Evolutionary conservation across 2,329 filamentous ascomycete species (phyloP), one percentile per base, ranked within the genome.

Genomic region (Colletotrichum tamarilloi): DNA sequence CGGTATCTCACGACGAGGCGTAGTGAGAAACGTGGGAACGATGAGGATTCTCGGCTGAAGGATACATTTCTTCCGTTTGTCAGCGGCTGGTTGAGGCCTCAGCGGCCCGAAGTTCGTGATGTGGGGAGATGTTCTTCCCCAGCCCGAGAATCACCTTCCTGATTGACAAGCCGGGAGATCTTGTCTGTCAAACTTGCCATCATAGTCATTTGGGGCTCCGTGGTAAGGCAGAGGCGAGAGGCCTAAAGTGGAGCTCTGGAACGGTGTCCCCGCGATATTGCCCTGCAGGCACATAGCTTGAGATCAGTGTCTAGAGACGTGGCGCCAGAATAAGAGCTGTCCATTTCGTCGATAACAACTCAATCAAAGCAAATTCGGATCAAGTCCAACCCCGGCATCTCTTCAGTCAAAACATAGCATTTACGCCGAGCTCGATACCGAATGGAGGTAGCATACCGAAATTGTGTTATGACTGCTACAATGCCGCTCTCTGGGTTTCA

Each of bases 221-320:
- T n/a, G 14, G 46, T 11, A 19, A 55, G 49, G 26, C 26, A 3
- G 49, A 64, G 26, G n/a, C 32, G 9, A 28, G 28, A 53, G 11
- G 7, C 1, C 22, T 12, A 14, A 8, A 46, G 56, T 9, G 16
- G 14, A 19, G 3, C 35, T 9, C 12, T 52, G n/a, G 11, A 67
- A 76, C 4, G 55, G n/a, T 0, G 67, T 73, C 1, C 78, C 82
- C 1, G 73, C 76, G 3, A 79, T 84, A 1, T 72, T 84, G 28
- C 80, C 83, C 0, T 84, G 83, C 52, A 82, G 81, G 0, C 83
- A 85, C 65, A 72, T 80, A 5, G 80, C 75, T 4, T 81, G 82
- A 62, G 57, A 72, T 5, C 19, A 9, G 2, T 84, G 83, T 53
- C 63, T 84, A 19, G 49, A 68, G 2, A 46, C 22, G 2, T 83